Conservation (phyloP, 768 basidiomycete species). For the Xanthoconium purpureum region DNA sequence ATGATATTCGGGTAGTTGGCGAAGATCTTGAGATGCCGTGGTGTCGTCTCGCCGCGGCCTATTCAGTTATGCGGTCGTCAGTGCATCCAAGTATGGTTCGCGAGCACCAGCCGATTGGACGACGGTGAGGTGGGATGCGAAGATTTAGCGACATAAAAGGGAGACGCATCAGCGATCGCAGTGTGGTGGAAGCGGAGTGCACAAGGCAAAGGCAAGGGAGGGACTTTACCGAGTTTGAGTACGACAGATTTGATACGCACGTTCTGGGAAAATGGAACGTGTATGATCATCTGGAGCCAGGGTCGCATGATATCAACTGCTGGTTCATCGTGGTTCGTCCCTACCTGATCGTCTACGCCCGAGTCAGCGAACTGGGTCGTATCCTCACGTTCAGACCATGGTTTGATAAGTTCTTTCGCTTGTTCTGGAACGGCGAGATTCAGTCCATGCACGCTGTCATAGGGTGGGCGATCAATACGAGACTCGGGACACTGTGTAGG, state of each 20-base stretch:
- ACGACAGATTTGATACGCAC: constrained; percentile 73
- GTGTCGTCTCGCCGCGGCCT: constrained; percentile 79
- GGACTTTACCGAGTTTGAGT: constrained; percentile 65
- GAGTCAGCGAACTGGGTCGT: constrained; percentile 66
- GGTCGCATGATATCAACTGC: constrained; percentile 12
- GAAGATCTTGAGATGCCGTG: constrained; percentile 71
- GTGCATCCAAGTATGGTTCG: constrained; percentile 1
- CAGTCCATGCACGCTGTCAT: constrained; percentile 68
- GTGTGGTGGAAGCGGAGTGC: constrained; percentile 9
- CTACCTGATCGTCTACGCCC: constrained; percentile 82
- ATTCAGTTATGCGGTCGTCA: constrained; percentile 2
- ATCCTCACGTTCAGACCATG: constrained; percentile 77
- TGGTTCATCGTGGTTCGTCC: constrained; percentile 12
- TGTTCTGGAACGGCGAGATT: constrained; percentile 80
- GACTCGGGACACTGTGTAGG: not conserved
- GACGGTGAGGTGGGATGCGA: constrained; percentile 5
- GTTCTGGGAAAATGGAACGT: constrained; percentile 76
- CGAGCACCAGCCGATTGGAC: not conserved
- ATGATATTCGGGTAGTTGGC: constrained; percentile 72
- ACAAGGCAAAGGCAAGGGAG: constrained; percentile 4
- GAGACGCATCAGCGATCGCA: constrained; percentile 8
- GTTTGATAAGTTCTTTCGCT: constrained; percentile 73
- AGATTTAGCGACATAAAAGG: constrained; percentile 3
- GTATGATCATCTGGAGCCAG: constrained; percentile 63
- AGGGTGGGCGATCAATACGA: not conserved